These are phyloP conservation scores for Sphaerobolus stellatus DNA, from an alignment of 1,284 basidiomycete species.

Conservation along the genomic window DNA sequence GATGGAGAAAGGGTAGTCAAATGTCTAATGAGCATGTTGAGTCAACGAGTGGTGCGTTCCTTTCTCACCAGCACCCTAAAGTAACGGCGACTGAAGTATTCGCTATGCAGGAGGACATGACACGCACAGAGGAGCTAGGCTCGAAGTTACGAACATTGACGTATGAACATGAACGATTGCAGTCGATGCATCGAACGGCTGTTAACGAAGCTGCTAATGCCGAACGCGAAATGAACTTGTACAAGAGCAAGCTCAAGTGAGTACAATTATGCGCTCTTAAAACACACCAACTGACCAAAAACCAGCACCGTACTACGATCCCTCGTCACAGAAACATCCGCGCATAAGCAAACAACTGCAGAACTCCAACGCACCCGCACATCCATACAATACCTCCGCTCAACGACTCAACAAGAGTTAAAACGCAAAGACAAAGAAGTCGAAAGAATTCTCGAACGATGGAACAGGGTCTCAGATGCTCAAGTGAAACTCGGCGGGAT, in stretches of 20 bases:
- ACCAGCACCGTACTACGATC: conserved; percentile 52
- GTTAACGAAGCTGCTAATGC: conserved; percentile 62
- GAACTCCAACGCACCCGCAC: conserved; percentile 70
- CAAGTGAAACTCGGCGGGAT: conserved; percentile 52
- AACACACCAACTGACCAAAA: background rate
- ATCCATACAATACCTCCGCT: conserved; percentile 61
- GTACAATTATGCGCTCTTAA: conserved; percentile 28
- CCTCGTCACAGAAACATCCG: conserved; percentile 51
- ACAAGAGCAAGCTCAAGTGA: conserved; percentile 70
- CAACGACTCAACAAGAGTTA: conserved; percentile 68
- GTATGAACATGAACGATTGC: conserved; percentile 81
- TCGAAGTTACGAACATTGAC: conserved; percentile 74
- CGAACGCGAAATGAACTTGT: conserved; percentile 69
- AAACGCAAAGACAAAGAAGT: conserved; percentile 82
- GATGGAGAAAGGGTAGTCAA: conserved; percentile 70
- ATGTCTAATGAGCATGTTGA: conserved; percentile 76
- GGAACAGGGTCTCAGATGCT: conserved; percentile 67
- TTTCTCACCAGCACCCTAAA: background rate
- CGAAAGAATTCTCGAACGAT: conserved; percentile 75
- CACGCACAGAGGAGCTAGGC: conserved; percentile 71
- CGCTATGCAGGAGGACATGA: conserved; percentile 68
- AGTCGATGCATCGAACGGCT: conserved; percentile 57
- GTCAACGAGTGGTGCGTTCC: conserved; percentile 71
- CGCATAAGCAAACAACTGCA: conserved; percentile 64
- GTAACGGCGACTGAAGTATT: background rate